phyloP scores from a whole-genome alignment of 257 asterid genomes.

The Solanum clarkiae region DNA sequence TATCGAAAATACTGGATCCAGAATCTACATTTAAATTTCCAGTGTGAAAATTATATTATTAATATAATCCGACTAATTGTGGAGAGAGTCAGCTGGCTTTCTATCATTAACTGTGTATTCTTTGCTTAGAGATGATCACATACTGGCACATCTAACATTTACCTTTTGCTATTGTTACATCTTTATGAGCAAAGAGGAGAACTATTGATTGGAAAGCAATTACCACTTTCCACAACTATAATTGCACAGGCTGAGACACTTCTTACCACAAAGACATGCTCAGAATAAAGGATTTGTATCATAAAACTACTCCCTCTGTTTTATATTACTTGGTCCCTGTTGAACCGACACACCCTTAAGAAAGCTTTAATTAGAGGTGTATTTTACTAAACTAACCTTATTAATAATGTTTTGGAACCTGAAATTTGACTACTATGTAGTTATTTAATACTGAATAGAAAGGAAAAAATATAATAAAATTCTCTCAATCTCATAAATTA shows the following conservation, averaged over 20 bases:
- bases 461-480: background rate
- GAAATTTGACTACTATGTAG: background rate
- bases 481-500: background rate
- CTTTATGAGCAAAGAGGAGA: background rate
- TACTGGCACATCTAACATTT: background rate
- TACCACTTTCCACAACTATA: background rate
- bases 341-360: background rate
- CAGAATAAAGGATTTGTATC: background rate
- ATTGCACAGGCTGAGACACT: background rate
- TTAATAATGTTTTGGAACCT: background rate
- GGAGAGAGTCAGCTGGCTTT: background rate
- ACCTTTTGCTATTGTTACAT: background rate
- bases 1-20: conserved; percentile 37
- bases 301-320: background rate
- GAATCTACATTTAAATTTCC: conserved; percentile 29
- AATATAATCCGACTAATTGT: background rate
- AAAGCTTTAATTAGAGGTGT: background rate
- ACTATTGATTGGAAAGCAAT: background rate
- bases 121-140: background rate
- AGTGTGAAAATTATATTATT: background rate
- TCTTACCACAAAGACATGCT: background rate
- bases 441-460: background rate
- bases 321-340: background rate
- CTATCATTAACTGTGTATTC: background rate
- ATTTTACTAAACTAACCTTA: background rate